Percentiles rank a stretch among this genome's conserved stretches.
Conservation (phyloP, 2,329 filamentous ascomycete species). For the Coleophoma eucalyptorum region DNA sequence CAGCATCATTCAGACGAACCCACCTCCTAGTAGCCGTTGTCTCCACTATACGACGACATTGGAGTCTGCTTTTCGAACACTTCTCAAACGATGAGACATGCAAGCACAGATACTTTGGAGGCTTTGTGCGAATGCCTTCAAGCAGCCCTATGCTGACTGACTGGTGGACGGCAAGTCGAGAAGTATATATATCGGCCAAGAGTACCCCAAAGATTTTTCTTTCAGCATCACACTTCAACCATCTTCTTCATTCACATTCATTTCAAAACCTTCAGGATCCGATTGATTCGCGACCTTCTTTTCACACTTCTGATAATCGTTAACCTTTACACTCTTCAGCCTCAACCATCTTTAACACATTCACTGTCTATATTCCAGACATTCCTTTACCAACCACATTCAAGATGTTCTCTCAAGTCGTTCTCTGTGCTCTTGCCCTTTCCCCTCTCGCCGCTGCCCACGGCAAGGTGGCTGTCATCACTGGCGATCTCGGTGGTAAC, state of each 20-base stretch:
- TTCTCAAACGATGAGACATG: background rate
- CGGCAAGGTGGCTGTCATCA: background rate
- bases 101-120: background rate
- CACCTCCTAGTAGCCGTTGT: background rate
- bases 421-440: background rate
- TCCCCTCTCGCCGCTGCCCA: conserved; percentile 3
- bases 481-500: conserved; percentile 33
- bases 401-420: background rate
- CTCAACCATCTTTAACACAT: background rate
- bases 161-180: background rate
- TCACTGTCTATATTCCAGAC: background rate
- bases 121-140: background rate
- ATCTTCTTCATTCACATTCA: background rate
- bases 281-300: background rate
- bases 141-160: background rate
- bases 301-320: background rate
- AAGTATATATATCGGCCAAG: background rate
- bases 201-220: background rate
- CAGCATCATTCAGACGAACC: background rate
- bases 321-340: background rate
- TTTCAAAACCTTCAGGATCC: background rate
- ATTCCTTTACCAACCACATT: background rate
- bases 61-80: background rate
- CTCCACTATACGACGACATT: background rate
- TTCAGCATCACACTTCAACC: background rate